Evolutionary conservation across 345 rosid genomes (phyloP).

Genomic region (Populus tremula): DNA sequence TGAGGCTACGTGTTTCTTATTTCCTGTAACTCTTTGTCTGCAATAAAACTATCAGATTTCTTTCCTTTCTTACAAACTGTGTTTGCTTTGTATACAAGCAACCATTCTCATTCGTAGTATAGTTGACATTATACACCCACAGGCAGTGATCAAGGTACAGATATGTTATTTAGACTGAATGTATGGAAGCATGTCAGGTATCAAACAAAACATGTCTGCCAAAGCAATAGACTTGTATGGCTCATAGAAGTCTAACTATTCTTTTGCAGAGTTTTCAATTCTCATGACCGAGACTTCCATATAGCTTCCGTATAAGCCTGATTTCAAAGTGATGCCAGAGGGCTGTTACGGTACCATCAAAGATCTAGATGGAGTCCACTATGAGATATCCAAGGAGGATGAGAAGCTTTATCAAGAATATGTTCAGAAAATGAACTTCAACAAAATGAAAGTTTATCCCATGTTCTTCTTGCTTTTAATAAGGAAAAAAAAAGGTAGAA

Average conservation of each 20-base stretch:
- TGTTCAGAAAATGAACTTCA: conserved; percentile 74
- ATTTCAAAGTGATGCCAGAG: conserved; percentile 97
- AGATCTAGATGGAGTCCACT: conserved; percentile 91
- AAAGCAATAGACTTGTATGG: background rate
- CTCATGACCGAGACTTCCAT: conserved; percentile 94
- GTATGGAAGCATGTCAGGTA: background rate
- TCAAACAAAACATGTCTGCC: background rate
- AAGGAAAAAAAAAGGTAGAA: conserved; percentile 1
- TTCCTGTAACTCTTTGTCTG: background rate
- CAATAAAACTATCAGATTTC: background rate
- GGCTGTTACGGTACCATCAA: conserved; percentile 95
- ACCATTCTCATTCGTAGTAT: no score
- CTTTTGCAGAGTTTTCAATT: conserved; percentile 61
- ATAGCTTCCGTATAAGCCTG: conserved; percentile 95
- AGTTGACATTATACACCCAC: background rate
- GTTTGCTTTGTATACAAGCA: no score
- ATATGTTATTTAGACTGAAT: background rate
- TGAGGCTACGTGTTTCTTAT: background rate
- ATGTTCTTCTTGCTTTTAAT: background rate
- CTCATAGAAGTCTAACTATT: background rate
- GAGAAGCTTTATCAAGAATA: conserved; percentile 80
- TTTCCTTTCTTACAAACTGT: background rate
- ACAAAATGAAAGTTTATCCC: conserved; percentile 76
- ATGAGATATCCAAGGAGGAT: conserved; percentile 97
- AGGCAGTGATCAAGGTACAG: background rate